Evolutionary conservation across 805 yeast genomes (phyloP).

Genomic region (Lipomyces japonicus): DNA sequence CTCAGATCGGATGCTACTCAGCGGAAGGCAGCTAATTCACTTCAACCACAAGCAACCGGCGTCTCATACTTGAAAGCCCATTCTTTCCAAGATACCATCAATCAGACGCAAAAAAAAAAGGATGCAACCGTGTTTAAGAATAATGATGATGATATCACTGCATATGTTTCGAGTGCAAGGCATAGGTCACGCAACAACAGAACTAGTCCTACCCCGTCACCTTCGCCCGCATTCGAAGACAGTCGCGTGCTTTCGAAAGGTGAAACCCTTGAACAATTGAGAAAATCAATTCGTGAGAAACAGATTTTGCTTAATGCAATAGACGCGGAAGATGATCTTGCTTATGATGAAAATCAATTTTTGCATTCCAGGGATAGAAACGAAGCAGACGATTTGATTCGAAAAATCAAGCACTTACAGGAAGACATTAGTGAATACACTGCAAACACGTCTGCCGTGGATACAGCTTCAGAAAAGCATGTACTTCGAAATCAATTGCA

Average conservation of each 20-base stretch:
- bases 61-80: constrained; percentile 36
- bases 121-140: constrained; percentile 65
- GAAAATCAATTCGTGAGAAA: constrained; percentile 67
- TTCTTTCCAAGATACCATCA: constrained; percentile 36
- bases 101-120: constrained; percentile 36
- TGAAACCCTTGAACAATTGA: constrained; percentile 50
- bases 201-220: constrained; percentile 8
- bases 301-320: constrained; percentile 65
- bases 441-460: constrained; percentile 29
- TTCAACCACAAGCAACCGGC: constrained; percentile 32
- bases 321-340: constrained; percentile 54
- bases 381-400: constrained; percentile 63
- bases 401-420: constrained; percentile 51
- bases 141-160: constrained; percentile 60
- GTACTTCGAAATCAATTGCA: constrained; percentile 57
- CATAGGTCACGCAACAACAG: constrained; percentile 45
- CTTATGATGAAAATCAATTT: constrained; percentile 39
- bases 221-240: constrained; percentile 3
- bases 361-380: constrained; percentile 43
- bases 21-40: constrained; percentile 24
- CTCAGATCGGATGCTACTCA: constrained; percentile 44
- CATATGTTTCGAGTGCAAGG: constrained; percentile 60
- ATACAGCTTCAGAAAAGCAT: constrained; percentile 46
- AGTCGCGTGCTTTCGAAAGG: constrained; percentile 8
- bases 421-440: constrained; percentile 35